These are phyloP conservation scores for Cronartium ribicola DNA, from an alignment of 1,284 basidiomycete genomes.

Conservation along the genomic window DNA sequence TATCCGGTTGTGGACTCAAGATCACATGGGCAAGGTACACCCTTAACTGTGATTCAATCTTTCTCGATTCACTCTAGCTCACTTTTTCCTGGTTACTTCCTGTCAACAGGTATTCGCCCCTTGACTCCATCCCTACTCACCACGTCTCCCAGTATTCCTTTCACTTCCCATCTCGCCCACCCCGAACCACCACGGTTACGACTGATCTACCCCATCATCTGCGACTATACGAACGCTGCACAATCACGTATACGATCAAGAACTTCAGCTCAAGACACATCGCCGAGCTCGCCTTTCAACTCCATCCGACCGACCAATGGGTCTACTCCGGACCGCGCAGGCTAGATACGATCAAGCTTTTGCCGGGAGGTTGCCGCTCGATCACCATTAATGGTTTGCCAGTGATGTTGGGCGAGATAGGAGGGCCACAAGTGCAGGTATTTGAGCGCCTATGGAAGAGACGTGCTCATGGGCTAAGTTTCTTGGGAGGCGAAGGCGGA, in stretches of 20 bases:
- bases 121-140: background rate
- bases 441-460: background rate
- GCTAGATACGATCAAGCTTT: background rate
- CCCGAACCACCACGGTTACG: background rate
- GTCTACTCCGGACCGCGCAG: background rate
- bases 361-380: background rate
- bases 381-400: background rate
- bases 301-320: background rate
- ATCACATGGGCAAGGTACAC: constrained; percentile 28
- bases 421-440: background rate
- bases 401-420: background rate
- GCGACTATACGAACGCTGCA: background rate
- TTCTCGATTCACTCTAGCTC: background rate
- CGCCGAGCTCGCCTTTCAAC: background rate
- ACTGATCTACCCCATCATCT: background rate
- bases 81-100: too few relatives aligned
- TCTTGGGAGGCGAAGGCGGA: background rate
- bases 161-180: background rate
- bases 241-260: background rate
- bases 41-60: too few relatives aligned
- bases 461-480: background rate
- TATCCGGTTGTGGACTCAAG: constrained; percentile 11
- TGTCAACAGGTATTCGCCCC: too few relatives aligned
- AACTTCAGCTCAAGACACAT: background rate
- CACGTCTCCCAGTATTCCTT: background rate